A percentile compares a stretch with the other conserved stretches of the same genome.
Conservation (phyloP, 345 rosid species). For the Durio zibethinus region DNA sequence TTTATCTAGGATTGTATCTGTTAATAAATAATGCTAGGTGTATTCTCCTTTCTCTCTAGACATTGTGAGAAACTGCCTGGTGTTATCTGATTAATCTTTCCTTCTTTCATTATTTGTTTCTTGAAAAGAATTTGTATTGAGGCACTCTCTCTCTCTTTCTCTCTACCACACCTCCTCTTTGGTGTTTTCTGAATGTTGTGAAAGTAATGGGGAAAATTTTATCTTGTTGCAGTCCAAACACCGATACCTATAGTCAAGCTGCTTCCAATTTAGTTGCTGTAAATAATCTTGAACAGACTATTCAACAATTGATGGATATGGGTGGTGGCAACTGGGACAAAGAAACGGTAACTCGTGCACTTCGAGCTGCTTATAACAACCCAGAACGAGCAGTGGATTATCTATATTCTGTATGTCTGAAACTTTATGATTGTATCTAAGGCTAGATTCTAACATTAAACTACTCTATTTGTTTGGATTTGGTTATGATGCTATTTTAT, state of each 20-base stretch:
- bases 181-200: not conserved
- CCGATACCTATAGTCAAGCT: slow-evolving; percentile 72
- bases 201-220: not conserved
- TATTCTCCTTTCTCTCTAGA: not conserved
- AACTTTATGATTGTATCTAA: not conserved
- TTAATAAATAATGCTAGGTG: not conserved
- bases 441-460: not conserved
- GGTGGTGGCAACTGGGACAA: slow-evolving; percentile 98
- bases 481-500: slow-evolving; percentile 23
- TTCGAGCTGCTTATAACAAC: slow-evolving; percentile 95
- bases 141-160: not conserved
- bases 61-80: not conserved
- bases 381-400: slow-evolving; percentile 99
- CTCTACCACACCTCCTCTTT: not conserved
- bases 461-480: slow-evolving; percentile 4
- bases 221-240: slow-evolving; percentile 46
- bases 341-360: slow-evolving; percentile 90
- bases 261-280: slow-evolving; percentile 87
- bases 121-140: not conserved
- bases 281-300: slow-evolving; percentile 63
- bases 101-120: not conserved
- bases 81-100: not conserved
- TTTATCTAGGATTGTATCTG: not conserved
- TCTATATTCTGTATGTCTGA: slow-evolving; percentile 66
- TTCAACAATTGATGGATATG: slow-evolving; percentile 87